These are phyloP conservation scores for Colletotrichum aenigma DNA, from an alignment of 2,329 filamentous ascomycete genomes.

Conservation along the genomic window DNA sequence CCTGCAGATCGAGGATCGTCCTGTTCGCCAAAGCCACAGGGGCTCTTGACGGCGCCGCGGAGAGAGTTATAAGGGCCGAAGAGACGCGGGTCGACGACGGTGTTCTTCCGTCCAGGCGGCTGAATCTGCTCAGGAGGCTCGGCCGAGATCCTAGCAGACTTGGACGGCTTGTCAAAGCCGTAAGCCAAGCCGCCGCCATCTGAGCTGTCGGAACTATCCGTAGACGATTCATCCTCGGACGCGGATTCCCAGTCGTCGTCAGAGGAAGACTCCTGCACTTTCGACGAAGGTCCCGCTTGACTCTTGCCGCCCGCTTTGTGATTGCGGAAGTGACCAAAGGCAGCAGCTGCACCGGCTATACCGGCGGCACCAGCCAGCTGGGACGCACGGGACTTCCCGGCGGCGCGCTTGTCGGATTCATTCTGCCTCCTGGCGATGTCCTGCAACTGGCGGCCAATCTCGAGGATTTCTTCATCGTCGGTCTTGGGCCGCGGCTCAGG, in stretches of 20 bases:
- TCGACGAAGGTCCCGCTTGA: conserved; percentile 46
- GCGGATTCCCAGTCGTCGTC: conserved; percentile 63
- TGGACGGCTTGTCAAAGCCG: conserved; percentile 35
- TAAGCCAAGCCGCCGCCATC: conserved; percentile 48
- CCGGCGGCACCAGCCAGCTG: conserved; percentile 39
- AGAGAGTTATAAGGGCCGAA: conserved; percentile 68
- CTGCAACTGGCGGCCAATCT: conserved; percentile 58
- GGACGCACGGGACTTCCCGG: conserved; percentile 42
- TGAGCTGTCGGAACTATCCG: conserved; percentile 37
- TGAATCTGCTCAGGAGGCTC: conserved; percentile 18
- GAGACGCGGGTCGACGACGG: conserved; percentile 60
- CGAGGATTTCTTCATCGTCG: conserved; percentile 59
- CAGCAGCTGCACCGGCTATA: conserved; percentile 31
- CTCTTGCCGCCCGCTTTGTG: conserved; percentile 36
- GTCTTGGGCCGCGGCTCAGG: conserved; percentile 40
- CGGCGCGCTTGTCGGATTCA: conserved; percentile 49
- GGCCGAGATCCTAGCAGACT: conserved; percentile 15
- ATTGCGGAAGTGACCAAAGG: conserved; percentile 45
- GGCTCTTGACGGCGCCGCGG: conserved; percentile 57
- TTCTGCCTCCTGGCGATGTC: conserved; percentile 57
- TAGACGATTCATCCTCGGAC: conserved; percentile 50
- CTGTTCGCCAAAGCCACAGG: conserved; percentile 57
- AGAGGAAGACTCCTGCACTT: conserved; percentile 35
- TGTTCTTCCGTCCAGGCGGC: conserved; percentile 30
- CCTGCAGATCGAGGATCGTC: conserved; percentile 26